phyloP scores from a whole-genome alignment of 345 rosid species.

The Eucalyptus camaldulensis region DNA sequence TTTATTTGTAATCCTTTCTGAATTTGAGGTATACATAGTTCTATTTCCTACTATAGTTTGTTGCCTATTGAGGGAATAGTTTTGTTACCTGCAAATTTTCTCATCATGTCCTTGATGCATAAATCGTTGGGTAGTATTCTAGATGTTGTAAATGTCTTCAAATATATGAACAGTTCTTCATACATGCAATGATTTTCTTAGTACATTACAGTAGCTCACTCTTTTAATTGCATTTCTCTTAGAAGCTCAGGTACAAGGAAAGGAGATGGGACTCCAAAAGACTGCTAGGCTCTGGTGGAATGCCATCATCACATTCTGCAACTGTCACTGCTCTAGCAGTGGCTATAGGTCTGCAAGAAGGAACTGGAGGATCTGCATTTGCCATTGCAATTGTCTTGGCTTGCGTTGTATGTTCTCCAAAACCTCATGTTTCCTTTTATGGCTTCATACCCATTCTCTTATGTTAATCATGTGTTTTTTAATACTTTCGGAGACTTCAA shows the following conservation, averaged over 20 bases:
- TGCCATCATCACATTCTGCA: conserved; percentile 97
- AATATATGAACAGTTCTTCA: not conserved
- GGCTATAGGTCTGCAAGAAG: conserved; percentile 77
- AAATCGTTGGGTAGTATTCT: not conserved
- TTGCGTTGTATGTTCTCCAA: conserved; percentile 50
- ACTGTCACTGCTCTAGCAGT: conserved; percentile 86
- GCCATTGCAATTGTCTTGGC: conserved; percentile 84
- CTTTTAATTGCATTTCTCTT: conserved; percentile 7
- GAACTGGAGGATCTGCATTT: conserved; percentile 63
- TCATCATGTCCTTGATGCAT: not conserved
- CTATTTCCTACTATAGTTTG: not conserved
- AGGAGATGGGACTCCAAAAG: conserved; percentile 91
- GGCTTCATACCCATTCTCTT: not conserved
- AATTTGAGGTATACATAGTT: not conserved
- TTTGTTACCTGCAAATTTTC: not conserved
- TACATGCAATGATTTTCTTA: not conserved
- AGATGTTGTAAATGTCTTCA: not conserved
- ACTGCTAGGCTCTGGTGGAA: conserved; percentile 86
- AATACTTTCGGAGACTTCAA: not conserved
- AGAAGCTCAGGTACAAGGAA: conserved; percentile 90
- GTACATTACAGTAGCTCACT: not conserved
- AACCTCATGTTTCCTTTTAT: not conserved
- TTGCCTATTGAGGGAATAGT: not conserved
- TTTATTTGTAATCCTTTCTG: not conserved
- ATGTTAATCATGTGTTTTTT: not conserved